A percentile compares a stretch with the other conserved stretches of the same genome.
Evolutionary conservation across 345 rosid species (phyloP).

Genomic region (Brassica carinata): DNA sequence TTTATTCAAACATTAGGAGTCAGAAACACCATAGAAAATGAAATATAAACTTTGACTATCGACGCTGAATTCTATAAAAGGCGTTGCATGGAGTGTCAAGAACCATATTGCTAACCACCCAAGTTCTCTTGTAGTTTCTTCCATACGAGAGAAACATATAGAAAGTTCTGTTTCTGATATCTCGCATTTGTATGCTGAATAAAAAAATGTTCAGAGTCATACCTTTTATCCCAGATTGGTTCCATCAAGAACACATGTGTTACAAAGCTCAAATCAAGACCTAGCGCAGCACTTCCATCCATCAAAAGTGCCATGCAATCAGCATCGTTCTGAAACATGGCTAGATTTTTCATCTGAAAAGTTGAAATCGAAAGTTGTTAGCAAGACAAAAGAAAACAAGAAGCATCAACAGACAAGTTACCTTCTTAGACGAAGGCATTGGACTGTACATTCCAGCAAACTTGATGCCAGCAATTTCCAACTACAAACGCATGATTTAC

Average conservation of each 20-base stretch:
- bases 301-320: constrained; percentile 83
- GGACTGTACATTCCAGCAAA: constrained; percentile 85
- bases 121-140: not conserved
- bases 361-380: constrained; percentile 25
- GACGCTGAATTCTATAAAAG: not conserved
- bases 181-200: not conserved
- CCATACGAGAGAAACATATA: not conserved
- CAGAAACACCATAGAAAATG: constrained; percentile 13
- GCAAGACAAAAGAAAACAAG: constrained; percentile 6
- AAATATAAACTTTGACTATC: constrained; percentile 1
- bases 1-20: constrained; percentile 16
- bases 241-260: constrained; percentile 87
- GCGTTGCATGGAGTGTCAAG: not conserved
- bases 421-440: constrained; percentile 81
- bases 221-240: constrained; percentile 99
- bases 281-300: constrained; percentile 98
- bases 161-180: too few species aligned
- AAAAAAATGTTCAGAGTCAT: constrained; percentile 8
- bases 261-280: constrained; percentile 97
- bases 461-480: constrained; percentile 75
- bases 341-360: constrained; percentile 70
- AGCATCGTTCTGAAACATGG: constrained; percentile 66
- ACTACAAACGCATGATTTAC: constrained; percentile 45
- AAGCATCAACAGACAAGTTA: constrained; percentile 34
- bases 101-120: constrained; percentile 16